Evolutionary conservation across 1,284 basidiomycete species (phyloP).

Genomic region (Heterobasidion occidentale): DNA sequence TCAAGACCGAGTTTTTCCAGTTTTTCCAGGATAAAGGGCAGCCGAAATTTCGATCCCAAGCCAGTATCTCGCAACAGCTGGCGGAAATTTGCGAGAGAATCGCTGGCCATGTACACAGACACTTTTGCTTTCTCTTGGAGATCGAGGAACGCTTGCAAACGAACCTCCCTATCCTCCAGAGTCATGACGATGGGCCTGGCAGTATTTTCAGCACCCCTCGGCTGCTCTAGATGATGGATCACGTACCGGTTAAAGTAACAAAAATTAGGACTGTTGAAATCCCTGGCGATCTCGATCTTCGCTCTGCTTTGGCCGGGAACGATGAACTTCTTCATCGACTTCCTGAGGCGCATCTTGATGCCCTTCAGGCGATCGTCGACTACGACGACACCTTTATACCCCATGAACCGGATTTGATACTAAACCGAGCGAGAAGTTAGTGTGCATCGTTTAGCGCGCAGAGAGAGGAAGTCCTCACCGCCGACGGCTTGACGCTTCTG

Average conservation of each 20-base stretch:
- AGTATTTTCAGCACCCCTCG: not conserved
- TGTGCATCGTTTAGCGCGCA: not conserved
- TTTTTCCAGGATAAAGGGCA: constrained; percentile 38
- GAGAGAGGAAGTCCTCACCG: constrained; percentile 29
- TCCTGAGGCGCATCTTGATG: constrained; percentile 52
- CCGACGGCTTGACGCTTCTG: constrained; percentile 37
- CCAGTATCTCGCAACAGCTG: constrained; percentile 34
- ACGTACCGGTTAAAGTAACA: constrained; percentile 54
- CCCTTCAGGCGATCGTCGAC: constrained; percentile 50
- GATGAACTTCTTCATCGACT: constrained; percentile 72
- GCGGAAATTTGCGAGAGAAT: constrained; percentile 35
- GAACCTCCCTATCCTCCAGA: constrained; percentile 36
- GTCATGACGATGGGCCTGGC: constrained; percentile 13
- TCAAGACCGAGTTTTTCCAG: constrained; percentile 40
- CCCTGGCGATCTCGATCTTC: constrained; percentile 58
- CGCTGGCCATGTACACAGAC: constrained; percentile 40
- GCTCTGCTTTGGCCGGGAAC: constrained; percentile 28
- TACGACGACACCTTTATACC: constrained; percentile 68
- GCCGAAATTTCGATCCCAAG: constrained; percentile 40
- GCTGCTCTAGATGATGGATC: not conserved
- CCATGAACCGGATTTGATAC: constrained; percentile 69
- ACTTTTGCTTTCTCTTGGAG: constrained; percentile 47
- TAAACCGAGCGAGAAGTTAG: constrained; percentile 14
- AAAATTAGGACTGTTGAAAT: constrained; percentile 43
- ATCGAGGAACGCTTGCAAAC: constrained; percentile 36